Conservation (phyloP, 2,329 filamentous ascomycete species). For the Sphaerulina vaccinii region DNA sequence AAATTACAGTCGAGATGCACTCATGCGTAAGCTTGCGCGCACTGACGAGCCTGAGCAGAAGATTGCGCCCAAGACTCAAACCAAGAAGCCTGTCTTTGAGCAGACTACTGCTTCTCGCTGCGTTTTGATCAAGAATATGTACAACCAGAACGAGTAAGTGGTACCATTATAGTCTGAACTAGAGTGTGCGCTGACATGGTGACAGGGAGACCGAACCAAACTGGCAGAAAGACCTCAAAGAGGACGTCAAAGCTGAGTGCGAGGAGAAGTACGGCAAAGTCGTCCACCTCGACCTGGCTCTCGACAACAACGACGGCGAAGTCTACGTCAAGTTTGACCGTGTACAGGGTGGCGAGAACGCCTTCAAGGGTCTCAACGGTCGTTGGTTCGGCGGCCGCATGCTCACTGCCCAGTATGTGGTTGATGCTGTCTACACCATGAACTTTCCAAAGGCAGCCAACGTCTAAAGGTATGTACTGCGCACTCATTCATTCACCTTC, state of each 20-base stretch:
- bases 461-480: conserved; percentile 16
- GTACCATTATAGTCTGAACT: no score
- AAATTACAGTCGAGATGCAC: conserved; percentile 96
- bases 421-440: conserved; percentile 88
- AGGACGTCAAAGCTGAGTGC: conserved; percentile 89
- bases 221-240: conserved; percentile 92
- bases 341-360: conserved; percentile 91
- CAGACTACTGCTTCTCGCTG: conserved; percentile 92
- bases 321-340: conserved; percentile 99
- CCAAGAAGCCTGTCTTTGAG: conserved; percentile 70
- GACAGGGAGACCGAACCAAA: conserved; percentile 72
- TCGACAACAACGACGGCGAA: conserved; percentile 93
- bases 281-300: conserved; percentile 76
- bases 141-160: conserved; percentile 84
- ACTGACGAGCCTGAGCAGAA: conserved; percentile 81
- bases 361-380: conserved; percentile 95
- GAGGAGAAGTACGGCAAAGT: conserved; percentile 95
- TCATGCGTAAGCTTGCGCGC: conserved; percentile 98
- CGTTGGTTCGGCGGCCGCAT: conserved; percentile 90
- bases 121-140: conserved; percentile 93
- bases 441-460: conserved; percentile 38
- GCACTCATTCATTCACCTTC: neutral
- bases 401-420: conserved; percentile 92
- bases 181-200: conserved; percentile 14
- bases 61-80: conserved; percentile 48